Evolutionary conservation across 805 yeast species (phyloP).

Genomic region (Starmerella geochares): DNA sequence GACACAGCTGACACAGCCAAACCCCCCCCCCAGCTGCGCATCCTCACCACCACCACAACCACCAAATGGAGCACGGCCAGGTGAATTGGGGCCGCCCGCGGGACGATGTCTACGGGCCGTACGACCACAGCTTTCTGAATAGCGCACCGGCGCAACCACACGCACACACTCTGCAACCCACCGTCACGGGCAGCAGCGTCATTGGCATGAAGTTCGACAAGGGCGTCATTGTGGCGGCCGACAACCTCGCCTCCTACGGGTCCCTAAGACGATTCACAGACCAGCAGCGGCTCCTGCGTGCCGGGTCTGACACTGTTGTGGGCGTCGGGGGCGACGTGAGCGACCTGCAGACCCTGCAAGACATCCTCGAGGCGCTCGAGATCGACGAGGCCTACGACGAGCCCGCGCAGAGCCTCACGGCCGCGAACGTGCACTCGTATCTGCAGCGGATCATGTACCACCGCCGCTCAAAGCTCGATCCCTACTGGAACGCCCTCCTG

Average conservation of each 20-base stretch:
- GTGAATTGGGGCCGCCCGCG: slow-evolving; percentile 92
- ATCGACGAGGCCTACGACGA: slow-evolving; percentile 67
- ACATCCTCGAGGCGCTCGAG: slow-evolving; percentile 67
- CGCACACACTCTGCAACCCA: slow-evolving; percentile 86
- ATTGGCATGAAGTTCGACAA: slow-evolving; percentile 79
- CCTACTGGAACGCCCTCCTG: slow-evolving; percentile 86
- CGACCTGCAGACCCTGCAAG: slow-evolving; percentile 76
- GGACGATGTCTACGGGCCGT: slow-evolving; percentile 68
- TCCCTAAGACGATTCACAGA: slow-evolving; percentile 78
- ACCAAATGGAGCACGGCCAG: slow-evolving; percentile 85
- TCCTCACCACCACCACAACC: background rate
- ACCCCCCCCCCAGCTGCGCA: no score
- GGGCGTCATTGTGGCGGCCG: slow-evolving; percentile 93
- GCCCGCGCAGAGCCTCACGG: slow-evolving; percentile 48
- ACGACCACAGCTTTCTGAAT: slow-evolving; percentile 56
- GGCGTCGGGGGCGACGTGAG: slow-evolving; percentile 93
- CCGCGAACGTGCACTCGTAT: slow-evolving; percentile 83
- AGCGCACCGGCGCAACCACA: slow-evolving; percentile 44
- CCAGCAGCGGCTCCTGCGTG: slow-evolving; percentile 72
- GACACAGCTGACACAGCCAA: background rate
- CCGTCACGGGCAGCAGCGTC: slow-evolving; percentile 93
- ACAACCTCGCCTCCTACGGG: slow-evolving; percentile 83
- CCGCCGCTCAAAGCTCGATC: slow-evolving; percentile 88
- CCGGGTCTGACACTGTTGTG: slow-evolving; percentile 78
- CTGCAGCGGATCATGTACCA: slow-evolving; percentile 72